Percentiles rank a stretch among this genome's conserved stretches.
Conservation (phyloP, 1,284 basidiomycete genomes). For the Testicularia cyperi region DNA sequence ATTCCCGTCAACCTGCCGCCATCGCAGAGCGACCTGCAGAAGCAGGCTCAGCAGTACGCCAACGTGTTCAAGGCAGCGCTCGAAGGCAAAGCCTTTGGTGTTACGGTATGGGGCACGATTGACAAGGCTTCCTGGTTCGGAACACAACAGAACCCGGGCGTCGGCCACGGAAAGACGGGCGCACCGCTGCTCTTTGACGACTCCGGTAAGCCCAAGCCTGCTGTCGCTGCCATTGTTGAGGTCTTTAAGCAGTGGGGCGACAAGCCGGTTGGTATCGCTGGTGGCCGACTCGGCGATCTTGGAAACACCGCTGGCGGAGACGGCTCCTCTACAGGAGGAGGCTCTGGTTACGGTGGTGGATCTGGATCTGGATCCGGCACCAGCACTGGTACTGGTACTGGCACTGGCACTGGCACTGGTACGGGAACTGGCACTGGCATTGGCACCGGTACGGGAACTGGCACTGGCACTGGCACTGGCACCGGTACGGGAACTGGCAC, state of each 20-base stretch:
- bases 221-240: slow-evolving; percentile 30
- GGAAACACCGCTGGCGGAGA: neutral
- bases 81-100: slow-evolving; percentile 24
- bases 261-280: slow-evolving; percentile 27
- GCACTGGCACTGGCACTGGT: slow-evolving; percentile 1
- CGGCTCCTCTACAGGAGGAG: neutral
- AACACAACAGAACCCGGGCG: slow-evolving; percentile 1
- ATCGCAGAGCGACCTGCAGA: slow-evolving; percentile 14
- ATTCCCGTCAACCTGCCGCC: slow-evolving; percentile 29
- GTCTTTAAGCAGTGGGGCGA: slow-evolving; percentile 39
- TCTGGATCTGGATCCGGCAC: neutral
- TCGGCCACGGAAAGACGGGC: slow-evolving; percentile 15
- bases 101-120: slow-evolving; percentile 13
- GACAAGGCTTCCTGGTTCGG: slow-evolving; percentile 31
- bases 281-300: slow-evolving; percentile 7
- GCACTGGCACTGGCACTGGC: neutral
- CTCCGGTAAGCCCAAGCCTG: slow-evolving; percentile 27
- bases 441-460: slow-evolving; percentile 1
- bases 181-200: slow-evolving; percentile 26
- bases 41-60: slow-evolving; percentile 37
- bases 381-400: neutral
- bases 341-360: neutral
- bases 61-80: slow-evolving; percentile 26
- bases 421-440: slow-evolving; percentile 2
- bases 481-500: neutral